These are phyloP conservation scores for Orbilia brochopaga DNA, from an alignment of 2,329 filamentous ascomycete species.

Conservation along the genomic window DNA sequence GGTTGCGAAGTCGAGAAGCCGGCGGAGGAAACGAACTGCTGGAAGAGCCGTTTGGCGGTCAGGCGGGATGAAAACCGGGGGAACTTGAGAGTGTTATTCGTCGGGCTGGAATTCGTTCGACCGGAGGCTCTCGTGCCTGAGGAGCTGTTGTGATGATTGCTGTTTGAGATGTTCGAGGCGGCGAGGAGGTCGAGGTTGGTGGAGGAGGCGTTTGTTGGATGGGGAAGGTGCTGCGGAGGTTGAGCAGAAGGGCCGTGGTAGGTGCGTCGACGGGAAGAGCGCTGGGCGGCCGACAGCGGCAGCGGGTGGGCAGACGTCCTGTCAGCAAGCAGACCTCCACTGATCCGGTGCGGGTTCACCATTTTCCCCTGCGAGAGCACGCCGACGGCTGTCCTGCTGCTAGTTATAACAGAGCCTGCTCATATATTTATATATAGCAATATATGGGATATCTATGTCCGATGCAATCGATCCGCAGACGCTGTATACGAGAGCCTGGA, in stretches of 20 bases:
- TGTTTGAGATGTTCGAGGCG: constrained; percentile 11
- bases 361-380: constrained; percentile 40
- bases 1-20: constrained; percentile 41
- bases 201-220: constrained; percentile 19
- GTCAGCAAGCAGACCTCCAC: constrained; percentile 39
- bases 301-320: constrained; percentile 21
- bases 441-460: too few relatives aligned
- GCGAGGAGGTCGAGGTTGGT: constrained; percentile 35
- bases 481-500: constrained; percentile 13
- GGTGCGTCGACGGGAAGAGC: constrained; percentile 30
- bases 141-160: constrained; percentile 4
- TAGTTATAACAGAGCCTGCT: constrained; percentile 8
- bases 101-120: constrained; percentile 36
- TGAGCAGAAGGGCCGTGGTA: constrained; percentile 25
- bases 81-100: constrained; percentile 42
- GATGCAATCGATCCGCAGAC: too few relatives aligned
- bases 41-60: constrained; percentile 53
- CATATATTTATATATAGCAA: too few relatives aligned
- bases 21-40: constrained; percentile 53
- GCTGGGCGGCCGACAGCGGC: constrained; percentile 10
- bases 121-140: constrained; percentile 34
- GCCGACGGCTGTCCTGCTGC: background rate
- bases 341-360: constrained; percentile 37
- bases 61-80: constrained; percentile 41
- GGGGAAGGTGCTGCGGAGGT: background rate